Percentiles rank a stretch among this genome's conserved stretches.
phyloP scores from a whole-genome alignment of 2,329 filamentous ascomycete genomes.

The Endothia cerciana region DNA sequence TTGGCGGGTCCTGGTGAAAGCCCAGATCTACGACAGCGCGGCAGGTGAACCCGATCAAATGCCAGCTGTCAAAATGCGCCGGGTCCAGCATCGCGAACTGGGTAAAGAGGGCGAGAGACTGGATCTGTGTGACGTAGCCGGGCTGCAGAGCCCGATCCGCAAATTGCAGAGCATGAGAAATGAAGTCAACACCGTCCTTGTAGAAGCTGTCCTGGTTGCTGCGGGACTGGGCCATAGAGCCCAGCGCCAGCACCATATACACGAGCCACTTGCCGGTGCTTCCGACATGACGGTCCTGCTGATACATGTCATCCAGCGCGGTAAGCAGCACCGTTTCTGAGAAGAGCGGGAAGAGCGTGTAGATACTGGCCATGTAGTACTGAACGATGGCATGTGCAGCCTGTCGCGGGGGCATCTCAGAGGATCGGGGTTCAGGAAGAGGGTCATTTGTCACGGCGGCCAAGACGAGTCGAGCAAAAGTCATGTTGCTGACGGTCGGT shows the following conservation, averaged over 20 bases:
- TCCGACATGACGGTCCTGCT: constrained; percentile 65
- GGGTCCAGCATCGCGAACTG: constrained; percentile 91
- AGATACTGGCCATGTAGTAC: constrained; percentile 83
- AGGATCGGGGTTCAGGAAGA: constrained; percentile 64
- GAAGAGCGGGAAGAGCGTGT: constrained; percentile 80
- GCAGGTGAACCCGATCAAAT: constrained; percentile 86
- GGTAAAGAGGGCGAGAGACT: constrained; percentile 82
- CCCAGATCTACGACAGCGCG: constrained; percentile 88
- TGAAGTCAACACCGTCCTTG: constrained; percentile 57
- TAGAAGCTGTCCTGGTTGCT: constrained; percentile 68
- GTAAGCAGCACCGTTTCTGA: constrained; percentile 77
- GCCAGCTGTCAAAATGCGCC: constrained; percentile 91
- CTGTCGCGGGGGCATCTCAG: constrained; percentile 71
- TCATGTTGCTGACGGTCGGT: constrained; percentile 84
- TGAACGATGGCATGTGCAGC: constrained; percentile 72
- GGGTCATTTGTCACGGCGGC: constrained; percentile 79
- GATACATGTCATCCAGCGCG: constrained; percentile 81
- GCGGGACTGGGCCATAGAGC: constrained; percentile 74
- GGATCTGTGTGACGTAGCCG: constrained; percentile 82
- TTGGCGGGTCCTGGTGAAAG: constrained; percentile 87
- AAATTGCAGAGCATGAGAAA: constrained; percentile 69
- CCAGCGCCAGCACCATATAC: constrained; percentile 87
- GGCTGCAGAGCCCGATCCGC: constrained; percentile 84
- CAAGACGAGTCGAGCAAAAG: constrained; percentile 85
- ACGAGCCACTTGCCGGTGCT: constrained; percentile 83